Base-by-base conservation (phyloP, 2,329 filamentous ascomycete genomes). In the Phoma herbarum region DNA sequence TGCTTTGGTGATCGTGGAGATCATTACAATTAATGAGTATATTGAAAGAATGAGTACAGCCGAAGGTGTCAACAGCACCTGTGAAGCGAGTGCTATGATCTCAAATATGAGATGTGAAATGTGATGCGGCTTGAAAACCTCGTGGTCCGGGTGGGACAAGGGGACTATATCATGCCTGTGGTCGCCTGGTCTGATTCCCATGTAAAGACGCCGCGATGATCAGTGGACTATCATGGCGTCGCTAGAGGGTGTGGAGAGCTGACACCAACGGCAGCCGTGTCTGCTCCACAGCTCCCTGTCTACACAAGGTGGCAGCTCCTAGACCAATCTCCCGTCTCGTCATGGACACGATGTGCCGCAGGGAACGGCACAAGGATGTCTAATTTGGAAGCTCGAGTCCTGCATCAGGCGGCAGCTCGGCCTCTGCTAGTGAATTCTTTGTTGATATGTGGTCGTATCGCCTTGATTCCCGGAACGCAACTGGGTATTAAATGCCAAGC, bases 171-270 rank as follows among this genome's bases (percentile, higher is more conserved):
- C 60, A 63, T 64, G 64, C 59, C 57, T 31, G 56, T 47, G 60
- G 54, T 58, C 46, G 49, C 57, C 50, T 60, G 54, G 47, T 56
- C 52, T 64, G 29, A 42, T 46, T 49, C 49, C 46, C 51, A 54
- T 61, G 54, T 53, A 26, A 42, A 42, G 46, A 44, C 31, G 41
- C 45, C 26, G 48, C 59, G 49, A 48, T 59, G 52, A 68, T 64
- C 39, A 45, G 44, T 53, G 51, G 52, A 20, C 59, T 56, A 54
- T 47, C 41, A 54, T 44, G 49, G 54, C 43, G 52, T 44, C 51
- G 52, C 47, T 52, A 60, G 29, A 55, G 33, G 48, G 49, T 61
- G 63, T 68, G 59, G 58, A 68, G 50, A 63, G 56, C 52, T 67
- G 50, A 62, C 63, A 66, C 58, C 55, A 65, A 61, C 60, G 63